Conservation (phyloP, 768 basidiomycete genomes). For the Leccinum obscurum region DNA sequence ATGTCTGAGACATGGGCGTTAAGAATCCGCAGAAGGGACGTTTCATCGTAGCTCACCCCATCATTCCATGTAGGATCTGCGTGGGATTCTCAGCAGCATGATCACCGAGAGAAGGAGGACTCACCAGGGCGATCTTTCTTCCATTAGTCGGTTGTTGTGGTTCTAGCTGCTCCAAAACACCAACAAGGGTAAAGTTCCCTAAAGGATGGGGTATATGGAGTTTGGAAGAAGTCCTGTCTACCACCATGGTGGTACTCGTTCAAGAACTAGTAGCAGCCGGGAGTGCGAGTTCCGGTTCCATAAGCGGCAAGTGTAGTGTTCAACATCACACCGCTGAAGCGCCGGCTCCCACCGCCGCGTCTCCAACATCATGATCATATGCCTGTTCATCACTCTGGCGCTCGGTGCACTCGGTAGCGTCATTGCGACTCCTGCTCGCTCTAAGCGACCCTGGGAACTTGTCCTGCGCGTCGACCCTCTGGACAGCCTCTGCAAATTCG, state of each 20-base stretch:
- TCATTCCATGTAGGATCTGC: constrained; percentile 76
- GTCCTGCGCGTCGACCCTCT: constrained; percentile 20
- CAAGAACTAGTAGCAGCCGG: constrained; percentile 4
- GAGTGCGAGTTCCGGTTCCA: constrained; percentile 9
- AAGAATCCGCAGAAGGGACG: background rate
- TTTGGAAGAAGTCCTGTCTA: constrained; percentile 44
- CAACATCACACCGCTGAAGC: background rate
- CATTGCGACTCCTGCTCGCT: constrained; percentile 46
- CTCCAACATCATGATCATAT: constrained; percentile 15
- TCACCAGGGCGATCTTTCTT: constrained; percentile 63
- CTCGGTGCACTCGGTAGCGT: constrained; percentile 7
- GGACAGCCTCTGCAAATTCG: constrained; percentile 16
- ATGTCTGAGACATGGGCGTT: constrained; percentile 49
- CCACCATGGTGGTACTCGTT: constrained; percentile 18
- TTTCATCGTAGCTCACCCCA: constrained; percentile 55
- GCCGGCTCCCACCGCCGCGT: background rate
- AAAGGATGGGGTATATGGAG: constrained; percentile 51
- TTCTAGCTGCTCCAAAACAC: constrained; percentile 61
- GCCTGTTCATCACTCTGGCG: constrained; percentile 2
- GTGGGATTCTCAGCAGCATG: constrained; percentile 18
- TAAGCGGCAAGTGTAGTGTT: constrained; percentile 31
- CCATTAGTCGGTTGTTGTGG: constrained; percentile 52
- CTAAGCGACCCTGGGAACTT: constrained; percentile 51
- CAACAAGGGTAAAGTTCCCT: constrained; percentile 50
- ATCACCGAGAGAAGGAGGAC: constrained; percentile 27